These are phyloP conservation scores for Paramecium caudatum DNA, from an alignment of 73 alveolate genomes.

Conservation along the genomic window DNA sequence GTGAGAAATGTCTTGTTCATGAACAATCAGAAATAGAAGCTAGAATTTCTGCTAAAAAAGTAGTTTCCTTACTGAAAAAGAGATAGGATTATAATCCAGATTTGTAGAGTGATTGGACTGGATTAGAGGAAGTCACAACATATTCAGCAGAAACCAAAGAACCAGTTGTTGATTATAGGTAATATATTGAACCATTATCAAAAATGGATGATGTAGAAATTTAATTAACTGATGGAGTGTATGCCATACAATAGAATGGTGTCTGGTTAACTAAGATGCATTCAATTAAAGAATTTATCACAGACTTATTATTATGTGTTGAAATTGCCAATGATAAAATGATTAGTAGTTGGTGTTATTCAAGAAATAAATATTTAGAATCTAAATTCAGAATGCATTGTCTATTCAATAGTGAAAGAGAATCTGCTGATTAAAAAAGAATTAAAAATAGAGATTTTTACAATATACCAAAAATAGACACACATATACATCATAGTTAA, in stretches of 20 bases:
- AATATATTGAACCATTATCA: neutral
- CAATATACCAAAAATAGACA: slow-evolving; percentile 83
- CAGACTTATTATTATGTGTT: neutral
- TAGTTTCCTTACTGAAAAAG: slow-evolving; percentile 39
- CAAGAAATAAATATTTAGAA: slow-evolving; percentile 38
- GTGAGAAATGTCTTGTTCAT: neutral
- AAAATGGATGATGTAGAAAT: slow-evolving; percentile 53
- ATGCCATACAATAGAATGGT: slow-evolving; percentile 44
- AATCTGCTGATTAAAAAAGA: slow-evolving; percentile 65
- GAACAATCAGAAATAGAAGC: slow-evolving; percentile 18
- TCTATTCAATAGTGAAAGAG: slow-evolving; percentile 49
- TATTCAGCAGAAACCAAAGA: slow-evolving; percentile 33
- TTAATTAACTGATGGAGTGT: slow-evolving; percentile 41
- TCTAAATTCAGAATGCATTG: slow-evolving; percentile 51
- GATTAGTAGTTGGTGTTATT: slow-evolving; percentile 48
- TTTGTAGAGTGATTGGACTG: slow-evolving; percentile 28
- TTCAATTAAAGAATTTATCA: slow-evolving; percentile 29
- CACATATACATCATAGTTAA: slow-evolving; percentile 87
- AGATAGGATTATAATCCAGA: slow-evolving; percentile 14
- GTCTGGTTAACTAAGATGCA: slow-evolving; percentile 47
- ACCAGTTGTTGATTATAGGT: slow-evolving; percentile 58
- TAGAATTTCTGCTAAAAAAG: slow-evolving; percentile 1
- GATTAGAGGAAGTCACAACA: slow-evolving; percentile 47
- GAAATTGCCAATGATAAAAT: slow-evolving; percentile 64
- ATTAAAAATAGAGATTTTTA: slow-evolving; percentile 71